These are phyloP conservation scores for Neostapfia colusana DNA, from an alignment of 176 grass and related monocot species.

Conservation along the genomic window DNA sequence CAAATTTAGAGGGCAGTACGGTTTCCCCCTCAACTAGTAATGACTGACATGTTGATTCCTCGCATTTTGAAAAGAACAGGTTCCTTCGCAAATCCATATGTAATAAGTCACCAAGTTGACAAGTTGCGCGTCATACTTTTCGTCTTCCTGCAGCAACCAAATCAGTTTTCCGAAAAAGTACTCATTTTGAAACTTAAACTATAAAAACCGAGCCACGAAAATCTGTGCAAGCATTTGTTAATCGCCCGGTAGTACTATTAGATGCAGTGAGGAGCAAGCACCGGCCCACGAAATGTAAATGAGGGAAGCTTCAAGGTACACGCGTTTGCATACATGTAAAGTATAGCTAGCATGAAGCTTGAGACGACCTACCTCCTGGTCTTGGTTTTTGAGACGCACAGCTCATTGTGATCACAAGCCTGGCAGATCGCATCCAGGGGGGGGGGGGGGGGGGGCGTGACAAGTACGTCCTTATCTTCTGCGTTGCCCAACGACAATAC, in stretches of 20 bases:
- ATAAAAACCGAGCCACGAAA: neutral
- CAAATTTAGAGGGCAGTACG: neutral
- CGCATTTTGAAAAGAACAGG: conserved; percentile 9
- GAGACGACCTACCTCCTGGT: conserved; percentile 25
- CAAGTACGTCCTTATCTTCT: conserved; percentile 14
- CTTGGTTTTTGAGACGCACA: conserved; percentile 29
- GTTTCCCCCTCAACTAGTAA: conserved; percentile 6
- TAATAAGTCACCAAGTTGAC: conserved; percentile 4
- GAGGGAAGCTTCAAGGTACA: conserved; percentile 47
- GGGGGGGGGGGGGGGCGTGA: too few species aligned
- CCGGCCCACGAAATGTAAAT: neutral
- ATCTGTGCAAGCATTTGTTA: conserved; percentile 7
- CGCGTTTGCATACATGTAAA: conserved; percentile 20
- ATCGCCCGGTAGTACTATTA: neutral
- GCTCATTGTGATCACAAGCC: conserved; percentile 23
- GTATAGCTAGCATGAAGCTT: conserved; percentile 13
- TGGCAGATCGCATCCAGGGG: conserved; percentile 9
- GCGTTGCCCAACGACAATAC: conserved; percentile 4
- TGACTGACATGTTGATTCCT: neutral
- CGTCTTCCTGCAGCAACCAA: conserved; percentile 10
- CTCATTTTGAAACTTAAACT: neutral
- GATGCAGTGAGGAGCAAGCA: conserved; percentile 22
- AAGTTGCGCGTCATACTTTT: conserved; percentile 13
- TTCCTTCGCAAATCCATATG: conserved; percentile 3
- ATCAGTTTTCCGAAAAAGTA: neutral